phyloP scores from a whole-genome alignment of 2,329 filamentous ascomycete genomes.

The Zasmidium angulare region DNA sequence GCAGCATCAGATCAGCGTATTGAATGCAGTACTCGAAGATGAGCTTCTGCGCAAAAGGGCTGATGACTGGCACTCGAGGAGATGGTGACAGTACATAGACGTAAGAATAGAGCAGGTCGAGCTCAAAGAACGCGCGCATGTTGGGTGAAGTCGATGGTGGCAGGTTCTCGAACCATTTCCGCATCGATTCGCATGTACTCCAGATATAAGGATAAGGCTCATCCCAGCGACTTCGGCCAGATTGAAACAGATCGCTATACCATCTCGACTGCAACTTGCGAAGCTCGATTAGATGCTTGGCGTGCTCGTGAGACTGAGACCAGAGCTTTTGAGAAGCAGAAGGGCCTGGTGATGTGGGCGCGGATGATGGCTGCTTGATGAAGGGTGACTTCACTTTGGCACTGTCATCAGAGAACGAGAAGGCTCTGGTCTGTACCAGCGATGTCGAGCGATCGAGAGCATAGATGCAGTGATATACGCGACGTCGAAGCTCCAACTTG shows the following conservation, averaged over 20 bases:
- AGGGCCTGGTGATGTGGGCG: constrained; percentile 23
- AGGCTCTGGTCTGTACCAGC: constrained; percentile 81
- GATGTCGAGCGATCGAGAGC: constrained; percentile 86
- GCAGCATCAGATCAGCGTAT: constrained; percentile 69
- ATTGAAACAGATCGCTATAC: constrained; percentile 87
- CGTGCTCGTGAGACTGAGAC: constrained; percentile 63
- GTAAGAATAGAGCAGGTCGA: constrained; percentile 87
- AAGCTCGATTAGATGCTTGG: constrained; percentile 76
- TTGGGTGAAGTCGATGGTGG: constrained; percentile 63
- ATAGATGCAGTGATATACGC: constrained; percentile 89
- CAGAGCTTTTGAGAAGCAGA: constrained; percentile 42
- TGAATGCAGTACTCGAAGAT: constrained; percentile 25
- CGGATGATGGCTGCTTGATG: constrained; percentile 23
- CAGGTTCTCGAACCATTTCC: constrained; percentile 76
- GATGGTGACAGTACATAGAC: constrained; percentile 86
- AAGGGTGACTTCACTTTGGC: constrained; percentile 77
- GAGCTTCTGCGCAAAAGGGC: constrained; percentile 66
- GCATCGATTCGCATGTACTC: constrained; percentile 74
- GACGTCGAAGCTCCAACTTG: constrained; percentile 73
- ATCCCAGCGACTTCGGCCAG: constrained; percentile 65
- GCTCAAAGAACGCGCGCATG: constrained; percentile 75
- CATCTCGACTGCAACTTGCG: constrained; percentile 83
- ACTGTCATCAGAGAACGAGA: constrained; percentile 91
- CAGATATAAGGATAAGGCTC: constrained; percentile 72
- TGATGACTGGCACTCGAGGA: constrained; percentile 68